Base-by-base conservation (phyloP, 495 filamentous ascomycete species). In the Penicillium subrubescens region DNA sequence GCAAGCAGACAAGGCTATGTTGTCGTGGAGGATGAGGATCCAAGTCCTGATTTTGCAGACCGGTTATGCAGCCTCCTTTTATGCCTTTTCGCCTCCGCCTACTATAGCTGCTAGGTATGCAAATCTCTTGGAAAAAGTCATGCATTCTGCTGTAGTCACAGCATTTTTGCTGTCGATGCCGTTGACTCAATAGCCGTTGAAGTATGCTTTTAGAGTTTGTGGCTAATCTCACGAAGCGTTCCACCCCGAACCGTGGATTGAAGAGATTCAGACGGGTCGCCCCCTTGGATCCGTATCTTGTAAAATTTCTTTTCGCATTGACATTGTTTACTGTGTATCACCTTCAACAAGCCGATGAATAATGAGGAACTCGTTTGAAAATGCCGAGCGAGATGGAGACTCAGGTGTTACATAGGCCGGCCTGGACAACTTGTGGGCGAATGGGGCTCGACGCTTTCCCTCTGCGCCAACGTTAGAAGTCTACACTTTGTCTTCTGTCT, bases 21-120 rank as follows among this genome's bases (percentile, higher is more conserved):
- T 1, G 10, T 35, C 34, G 2, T 8, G 34, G 34, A 35, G 34
- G 34, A 35, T 8, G 34, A 51, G 46, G 46, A 51, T 51, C 21
- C n/a, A 51, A 51, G 21, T 51, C 46, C 46, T 51, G 46, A 51
- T 51, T 51, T 51, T 51, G 4, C 46, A 51, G 46, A 51, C 46
- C 46, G 46, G 46, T 51, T 21, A 10, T 51, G 25, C 25, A 27
- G 46, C 46, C 46, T 51, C 46, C 46, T 51, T 51, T 23, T 51
- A 51, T 51, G 21, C 46, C 46, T 15, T 51, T 29, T 51, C 46
- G 1, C 46, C 46, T 51, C 46, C 46, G 46, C 1, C 46, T 51
- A 8, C 19, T 14, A 51, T 51, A 51, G 46, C 25, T 27, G 46
- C 46, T 21, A 51, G 46, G 21, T 51, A 23, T 51, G 46, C n/a